phyloP scores from a whole-genome alignment of 2,329 filamentous ascomycete species.

The Colletotrichum somersetense region DNA sequence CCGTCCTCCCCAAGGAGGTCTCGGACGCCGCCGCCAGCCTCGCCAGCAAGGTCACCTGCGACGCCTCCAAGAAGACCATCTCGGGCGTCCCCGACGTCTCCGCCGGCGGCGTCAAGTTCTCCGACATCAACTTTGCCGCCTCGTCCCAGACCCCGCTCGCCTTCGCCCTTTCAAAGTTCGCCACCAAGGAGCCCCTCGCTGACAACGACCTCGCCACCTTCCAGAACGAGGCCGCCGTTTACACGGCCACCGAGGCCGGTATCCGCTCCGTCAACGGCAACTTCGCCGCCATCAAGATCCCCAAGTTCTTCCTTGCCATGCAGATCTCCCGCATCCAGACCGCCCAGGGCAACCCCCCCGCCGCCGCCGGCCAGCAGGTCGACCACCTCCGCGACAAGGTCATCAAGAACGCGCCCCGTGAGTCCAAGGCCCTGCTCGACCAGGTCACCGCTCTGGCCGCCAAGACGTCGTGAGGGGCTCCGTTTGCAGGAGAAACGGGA shows the following conservation, averaged over 20 bases:
- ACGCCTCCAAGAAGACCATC: constrained; percentile 60
- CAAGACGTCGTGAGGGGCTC: constrained; percentile 16
- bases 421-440: constrained; percentile 62
- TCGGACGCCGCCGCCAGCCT: constrained; percentile 57
- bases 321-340: constrained; percentile 71
- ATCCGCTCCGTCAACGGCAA: constrained; percentile 65
- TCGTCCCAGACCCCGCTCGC: constrained; percentile 61
- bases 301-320: constrained; percentile 73
- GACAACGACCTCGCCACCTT: constrained; percentile 63
- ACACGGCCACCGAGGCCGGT: constrained; percentile 71
- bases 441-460: constrained; percentile 60
- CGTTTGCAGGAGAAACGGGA: no score
- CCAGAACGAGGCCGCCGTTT: constrained; percentile 66
- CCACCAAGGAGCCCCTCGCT: constrained; percentile 63
- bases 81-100: constrained; percentile 68
- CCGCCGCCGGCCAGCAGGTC: constrained; percentile 64
- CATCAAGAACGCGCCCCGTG: constrained; percentile 64
- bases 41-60: constrained; percentile 62
- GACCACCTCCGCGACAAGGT: constrained; percentile 71
- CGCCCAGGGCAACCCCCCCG: constrained; percentile 67
- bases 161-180: constrained; percentile 67
- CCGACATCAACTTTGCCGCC: constrained; percentile 67
- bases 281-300: constrained; percentile 69
- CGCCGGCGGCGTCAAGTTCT: constrained; percentile 64
- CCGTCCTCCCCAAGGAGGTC: constrained; percentile 64